These are phyloP conservation scores for Trypanosoma scelopori DNA, from an alignment of 208 protist species.

Conservation along the genomic window DNA sequence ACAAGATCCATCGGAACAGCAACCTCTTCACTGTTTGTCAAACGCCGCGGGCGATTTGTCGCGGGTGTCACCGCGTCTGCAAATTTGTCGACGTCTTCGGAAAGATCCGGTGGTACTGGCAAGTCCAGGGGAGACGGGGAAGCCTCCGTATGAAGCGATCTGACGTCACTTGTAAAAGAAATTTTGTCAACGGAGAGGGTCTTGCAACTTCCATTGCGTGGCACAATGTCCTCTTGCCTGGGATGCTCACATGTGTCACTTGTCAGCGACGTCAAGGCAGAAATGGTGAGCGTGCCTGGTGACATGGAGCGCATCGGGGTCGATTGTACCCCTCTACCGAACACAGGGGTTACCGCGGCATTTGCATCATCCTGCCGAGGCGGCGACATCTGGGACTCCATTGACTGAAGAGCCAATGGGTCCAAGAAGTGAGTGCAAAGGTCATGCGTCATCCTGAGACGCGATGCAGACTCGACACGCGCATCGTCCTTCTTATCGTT, in stretches of 20 bases:
- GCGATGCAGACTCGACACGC: no score
- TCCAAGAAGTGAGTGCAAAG: no score
- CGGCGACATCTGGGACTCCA: neutral
- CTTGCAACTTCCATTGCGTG: neutral
- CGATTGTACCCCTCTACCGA: neutral
- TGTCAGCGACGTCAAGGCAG: neutral
- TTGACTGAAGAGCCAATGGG: no score
- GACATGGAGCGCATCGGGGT: neutral
- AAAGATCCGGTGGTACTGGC: neutral
- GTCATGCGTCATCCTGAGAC: no score
- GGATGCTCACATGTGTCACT: neutral
- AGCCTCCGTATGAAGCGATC: no score
- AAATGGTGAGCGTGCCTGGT: neutral
- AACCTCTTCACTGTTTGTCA: neutral
- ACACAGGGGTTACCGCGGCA: neutral
- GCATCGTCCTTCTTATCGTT: no score
- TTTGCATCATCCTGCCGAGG: neutral
- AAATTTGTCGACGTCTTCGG: neutral
- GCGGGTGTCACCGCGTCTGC: constrained; percentile 1
- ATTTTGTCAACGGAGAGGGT: neutral
- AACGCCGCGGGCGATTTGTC: neutral
- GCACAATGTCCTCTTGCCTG: neutral
- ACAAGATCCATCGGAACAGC: neutral
- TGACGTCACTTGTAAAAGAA: no score
- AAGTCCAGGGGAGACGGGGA: neutral